These are phyloP conservation scores for Fusarium foetens DNA, from an alignment of 2,329 filamentous ascomycete species.

Conservation along the genomic window DNA sequence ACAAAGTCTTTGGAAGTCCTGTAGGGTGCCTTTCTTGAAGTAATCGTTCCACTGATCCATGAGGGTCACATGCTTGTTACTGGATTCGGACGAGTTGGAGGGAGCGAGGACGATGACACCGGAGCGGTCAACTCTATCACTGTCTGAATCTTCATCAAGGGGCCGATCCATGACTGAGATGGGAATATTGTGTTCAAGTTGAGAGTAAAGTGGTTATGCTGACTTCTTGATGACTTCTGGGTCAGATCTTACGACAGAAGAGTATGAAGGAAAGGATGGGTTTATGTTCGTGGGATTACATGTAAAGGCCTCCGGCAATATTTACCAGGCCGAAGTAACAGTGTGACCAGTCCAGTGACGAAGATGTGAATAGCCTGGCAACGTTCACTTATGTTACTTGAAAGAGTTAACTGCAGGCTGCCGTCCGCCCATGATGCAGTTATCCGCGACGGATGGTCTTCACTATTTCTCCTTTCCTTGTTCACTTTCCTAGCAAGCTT, in stretches of 20 bases:
- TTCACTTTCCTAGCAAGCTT: not conserved
- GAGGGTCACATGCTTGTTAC: not conserved
- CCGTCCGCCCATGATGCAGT: not conserved
- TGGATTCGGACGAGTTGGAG: not conserved
- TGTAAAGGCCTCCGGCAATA: not conserved
- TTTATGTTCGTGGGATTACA: not conserved
- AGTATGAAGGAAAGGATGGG: not conserved
- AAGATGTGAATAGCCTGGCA: not conserved
- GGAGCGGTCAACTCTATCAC: not conserved
- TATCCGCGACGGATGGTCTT: not conserved
- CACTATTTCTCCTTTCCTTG: not conserved
- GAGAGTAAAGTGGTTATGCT: not conserved
- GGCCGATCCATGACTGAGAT: not conserved
- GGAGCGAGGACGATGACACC: not conserved
- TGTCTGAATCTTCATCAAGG: not conserved
- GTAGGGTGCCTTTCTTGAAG: conserved; percentile 47
- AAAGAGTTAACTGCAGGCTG: conserved; percentile 2
- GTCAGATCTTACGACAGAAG: not conserved
- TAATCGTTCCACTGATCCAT: conserved; percentile 46
- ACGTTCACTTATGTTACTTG: not conserved
- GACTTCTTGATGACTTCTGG: not conserved
- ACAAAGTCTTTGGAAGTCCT: conserved; percentile 59
- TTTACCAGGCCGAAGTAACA: not conserved
- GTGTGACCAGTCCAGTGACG: not conserved
- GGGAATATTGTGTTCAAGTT: not conserved